Conservation (phyloP, 164 flowering plant genomes). For the Piper longum region DNA sequence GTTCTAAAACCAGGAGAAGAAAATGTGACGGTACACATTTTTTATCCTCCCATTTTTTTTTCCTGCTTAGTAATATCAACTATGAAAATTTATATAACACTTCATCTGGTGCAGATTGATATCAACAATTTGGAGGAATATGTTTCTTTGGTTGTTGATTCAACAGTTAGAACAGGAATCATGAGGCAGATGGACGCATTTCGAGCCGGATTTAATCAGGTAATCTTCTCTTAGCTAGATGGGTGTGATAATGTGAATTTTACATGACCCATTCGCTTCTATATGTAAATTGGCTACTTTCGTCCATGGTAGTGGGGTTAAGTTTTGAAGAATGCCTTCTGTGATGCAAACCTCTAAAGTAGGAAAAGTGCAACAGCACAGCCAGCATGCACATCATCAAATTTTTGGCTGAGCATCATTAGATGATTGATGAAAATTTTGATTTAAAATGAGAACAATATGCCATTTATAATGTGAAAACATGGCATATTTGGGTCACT, state of each 20-base stretch:
- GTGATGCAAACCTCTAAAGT: not conserved
- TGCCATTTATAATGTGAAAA: too few relatives aligned
- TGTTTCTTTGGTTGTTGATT: slow-evolving; percentile 69
- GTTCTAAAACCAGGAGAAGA: slow-evolving; percentile 65
- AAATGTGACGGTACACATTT: slow-evolving; percentile 25
- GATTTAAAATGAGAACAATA: too few relatives aligned
- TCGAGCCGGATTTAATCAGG: slow-evolving; percentile 93
- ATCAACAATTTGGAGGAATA: slow-evolving; percentile 79
- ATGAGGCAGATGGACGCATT: slow-evolving; percentile 83
- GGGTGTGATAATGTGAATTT: too few relatives aligned
- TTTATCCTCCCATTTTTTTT: not conserved
- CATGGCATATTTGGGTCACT: too few relatives aligned
- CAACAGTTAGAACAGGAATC: slow-evolving; percentile 78
- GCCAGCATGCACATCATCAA: too few relatives aligned
- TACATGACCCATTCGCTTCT: not conserved
- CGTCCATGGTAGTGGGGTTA: not conserved
- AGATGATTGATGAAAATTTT: too few relatives aligned
- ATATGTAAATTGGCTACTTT: not conserved
- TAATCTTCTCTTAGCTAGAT: slow-evolving; percentile 5
- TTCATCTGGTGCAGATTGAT: slow-evolving; percentile 39
- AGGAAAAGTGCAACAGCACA: not conserved
- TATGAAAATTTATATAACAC: not conserved
- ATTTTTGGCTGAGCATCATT: too few relatives aligned
- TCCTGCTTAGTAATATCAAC: not conserved
- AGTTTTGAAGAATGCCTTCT: not conserved